Conservation (phyloP, 352 stramenopile species). For the Globisporangium barbulae region DNA sequence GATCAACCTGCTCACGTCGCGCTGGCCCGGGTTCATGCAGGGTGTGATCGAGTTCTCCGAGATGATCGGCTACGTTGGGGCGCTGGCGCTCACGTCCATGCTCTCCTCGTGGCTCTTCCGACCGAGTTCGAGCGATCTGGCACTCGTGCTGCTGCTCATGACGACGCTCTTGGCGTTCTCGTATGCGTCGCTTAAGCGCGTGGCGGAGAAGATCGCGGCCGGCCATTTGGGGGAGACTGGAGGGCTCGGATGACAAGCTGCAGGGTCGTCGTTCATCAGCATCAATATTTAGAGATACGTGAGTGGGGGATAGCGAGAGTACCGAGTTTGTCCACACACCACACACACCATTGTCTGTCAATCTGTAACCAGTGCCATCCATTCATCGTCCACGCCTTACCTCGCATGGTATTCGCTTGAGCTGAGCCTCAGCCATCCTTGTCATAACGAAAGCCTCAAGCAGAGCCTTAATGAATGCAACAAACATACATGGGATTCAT, state of each 20-base stretch:
- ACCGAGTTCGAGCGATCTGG: slow-evolving; percentile 49
- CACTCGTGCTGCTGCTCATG: slow-evolving; percentile 59
- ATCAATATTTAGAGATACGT: slow-evolving; percentile 7
- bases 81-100: slow-evolving; percentile 47
- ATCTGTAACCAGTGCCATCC: slow-evolving; percentile 7
- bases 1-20: slow-evolving; percentile 24
- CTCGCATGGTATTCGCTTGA: not conserved
- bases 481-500: not conserved
- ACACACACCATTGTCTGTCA: slow-evolving; percentile 7
- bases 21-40: slow-evolving; percentile 45
- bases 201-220: slow-evolving; percentile 22
- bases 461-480: not conserved
- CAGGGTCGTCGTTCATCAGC: slow-evolving; percentile 1
- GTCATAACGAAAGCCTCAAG: not conserved
- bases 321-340: not conserved
- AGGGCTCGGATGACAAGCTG: not conserved
- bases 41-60: slow-evolving; percentile 51
- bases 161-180: slow-evolving; percentile 51
- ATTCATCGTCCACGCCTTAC: slow-evolving; percentile 3
- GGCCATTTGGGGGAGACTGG: slow-evolving; percentile 1
- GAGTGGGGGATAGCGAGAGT: not conserved
- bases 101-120: slow-evolving; percentile 64
- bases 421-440: not conserved
- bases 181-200: slow-evolving; percentile 42
- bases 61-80: slow-evolving; percentile 43